A percentile compares a stretch with the other conserved stretches of the same genome.
Evolutionary conservation across 164 flowering plant species (phyloP).

Genomic region (Macadamia tetraphylla): DNA sequence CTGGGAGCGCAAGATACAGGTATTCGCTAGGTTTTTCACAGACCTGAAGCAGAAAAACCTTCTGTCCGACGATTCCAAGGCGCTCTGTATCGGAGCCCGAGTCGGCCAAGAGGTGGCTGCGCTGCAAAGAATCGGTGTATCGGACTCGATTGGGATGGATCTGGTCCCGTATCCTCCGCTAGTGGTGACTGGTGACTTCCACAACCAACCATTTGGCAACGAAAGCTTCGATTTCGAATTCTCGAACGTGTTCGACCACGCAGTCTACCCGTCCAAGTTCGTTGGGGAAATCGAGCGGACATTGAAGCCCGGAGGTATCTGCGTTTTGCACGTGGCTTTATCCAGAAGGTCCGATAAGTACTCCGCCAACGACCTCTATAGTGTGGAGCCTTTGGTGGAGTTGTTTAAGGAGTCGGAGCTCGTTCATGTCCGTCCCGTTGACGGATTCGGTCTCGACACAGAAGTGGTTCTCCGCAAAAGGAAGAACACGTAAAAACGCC

Average conservation of each 20-base stretch:
- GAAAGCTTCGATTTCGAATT: slow-evolving; percentile 79
- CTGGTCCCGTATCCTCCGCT: slow-evolving; percentile 83
- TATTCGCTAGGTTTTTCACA: slow-evolving; percentile 55
- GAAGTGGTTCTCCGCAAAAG: slow-evolving; percentile 65
- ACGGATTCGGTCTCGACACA: slow-evolving; percentile 84
- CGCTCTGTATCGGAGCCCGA: slow-evolving; percentile 77
- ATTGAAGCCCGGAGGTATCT: slow-evolving; percentile 64
- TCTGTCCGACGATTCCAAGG: slow-evolving; percentile 43
- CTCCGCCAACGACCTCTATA: slow-evolving; percentile 76
- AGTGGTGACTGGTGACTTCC: slow-evolving; percentile 74
- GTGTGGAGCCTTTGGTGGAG: slow-evolving; percentile 45
- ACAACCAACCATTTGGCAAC: slow-evolving; percentile 63
- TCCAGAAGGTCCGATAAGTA: slow-evolving; percentile 56
- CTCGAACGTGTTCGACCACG: slow-evolving; percentile 93
- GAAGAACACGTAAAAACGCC: background rate
- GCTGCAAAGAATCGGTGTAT: slow-evolving; percentile 52
- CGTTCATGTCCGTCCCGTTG: slow-evolving; percentile 49
- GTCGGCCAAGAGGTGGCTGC: slow-evolving; percentile 88
- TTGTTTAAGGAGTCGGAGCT: slow-evolving; percentile 50
- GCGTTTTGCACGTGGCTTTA: slow-evolving; percentile 75
- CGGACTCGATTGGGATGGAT: slow-evolving; percentile 71
- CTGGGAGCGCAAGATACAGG: slow-evolving; percentile 73
- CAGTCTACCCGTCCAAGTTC: slow-evolving; percentile 62
- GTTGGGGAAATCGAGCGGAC: slow-evolving; percentile 88
- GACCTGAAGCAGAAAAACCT: slow-evolving; percentile 30